Percentiles rank a stretch among this genome's conserved stretches.
Evolutionary conservation across 176 grass and related monocot genomes (phyloP).

Genomic region (Raddia guianensis): DNA sequence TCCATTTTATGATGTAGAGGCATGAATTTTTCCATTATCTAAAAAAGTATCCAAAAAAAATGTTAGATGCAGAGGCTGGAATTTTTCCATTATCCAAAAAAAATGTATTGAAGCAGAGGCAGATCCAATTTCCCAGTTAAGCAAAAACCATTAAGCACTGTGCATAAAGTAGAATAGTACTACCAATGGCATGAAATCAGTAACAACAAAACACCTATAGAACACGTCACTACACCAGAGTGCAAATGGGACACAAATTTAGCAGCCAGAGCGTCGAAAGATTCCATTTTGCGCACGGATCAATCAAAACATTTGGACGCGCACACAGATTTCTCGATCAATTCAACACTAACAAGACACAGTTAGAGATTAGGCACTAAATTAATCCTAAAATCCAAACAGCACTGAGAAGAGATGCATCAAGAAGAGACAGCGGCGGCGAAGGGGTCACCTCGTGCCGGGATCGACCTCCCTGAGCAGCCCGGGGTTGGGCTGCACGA

Average conservation of each 20-base stretch:
- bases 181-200: background rate
- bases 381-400: background rate
- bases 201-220: background rate
- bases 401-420: background rate
- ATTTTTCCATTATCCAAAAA: too few species aligned
- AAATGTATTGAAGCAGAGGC: background rate
- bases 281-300: background rate
- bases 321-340: background rate
- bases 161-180: slow-evolving; percentile 3
- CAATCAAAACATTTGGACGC: background rate
- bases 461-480: slow-evolving; percentile 90
- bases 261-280: background rate
- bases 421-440: background rate
- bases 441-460: slow-evolving; percentile 69
- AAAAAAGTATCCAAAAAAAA: too few species aligned
- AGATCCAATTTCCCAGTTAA: slow-evolving; percentile 6
- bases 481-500: slow-evolving; percentile 56
- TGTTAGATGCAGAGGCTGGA: too few species aligned
- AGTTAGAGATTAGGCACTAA: background rate
- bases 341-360: background rate
- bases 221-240: background rate
- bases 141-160: background rate
- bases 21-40: too few species aligned
- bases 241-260: background rate
- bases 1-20: too few species aligned